Evolutionary conservation across 2,329 filamentous ascomycete species (phyloP).

Genomic region (Fusarium veterinarium): DNA sequence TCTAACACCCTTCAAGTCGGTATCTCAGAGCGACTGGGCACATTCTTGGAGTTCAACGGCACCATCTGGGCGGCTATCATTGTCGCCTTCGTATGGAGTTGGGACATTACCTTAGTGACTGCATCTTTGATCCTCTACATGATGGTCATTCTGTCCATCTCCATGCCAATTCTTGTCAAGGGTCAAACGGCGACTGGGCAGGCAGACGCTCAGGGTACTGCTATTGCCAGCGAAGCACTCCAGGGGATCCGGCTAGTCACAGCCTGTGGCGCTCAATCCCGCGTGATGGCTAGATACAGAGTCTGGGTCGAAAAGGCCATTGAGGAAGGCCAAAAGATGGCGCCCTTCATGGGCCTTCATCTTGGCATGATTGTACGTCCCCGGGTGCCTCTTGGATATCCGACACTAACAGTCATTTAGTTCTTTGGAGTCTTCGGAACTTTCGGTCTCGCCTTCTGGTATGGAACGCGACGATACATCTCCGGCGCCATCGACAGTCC

Average conservation of each 20-base stretch:
- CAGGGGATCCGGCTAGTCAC: conserved; percentile 56
- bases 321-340: conserved; percentile 50
- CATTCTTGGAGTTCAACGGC: conserved; percentile 54
- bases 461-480: conserved; percentile 53
- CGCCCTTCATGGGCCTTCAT: conserved; percentile 31
- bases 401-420: conserved; percentile 15
- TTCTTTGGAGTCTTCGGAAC: conserved; percentile 50
- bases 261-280: conserved; percentile 56
- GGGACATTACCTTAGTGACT: conserved; percentile 63
- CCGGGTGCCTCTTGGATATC: rapidly evolving
- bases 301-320: conserved; percentile 53
- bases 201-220: conserved; percentile 51
- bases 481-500: conserved; percentile 49
- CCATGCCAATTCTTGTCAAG: conserved; percentile 38
- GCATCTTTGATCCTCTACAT: conserved; percentile 60
- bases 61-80: conserved; percentile 49
- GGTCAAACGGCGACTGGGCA: conserved; percentile 29
- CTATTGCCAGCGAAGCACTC: conserved; percentile 57
- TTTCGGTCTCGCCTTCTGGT: conserved; percentile 59
- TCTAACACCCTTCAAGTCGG: conserved; percentile 66
- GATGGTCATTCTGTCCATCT: conserved; percentile 45
- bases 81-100: conserved; percentile 64
- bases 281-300: conserved; percentile 52
- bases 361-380: conserved; percentile 28
- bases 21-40: conserved; percentile 63